phyloP scores from a whole-genome alignment of 305 asterid species.

The Solanum aculeatissimum region DNA sequence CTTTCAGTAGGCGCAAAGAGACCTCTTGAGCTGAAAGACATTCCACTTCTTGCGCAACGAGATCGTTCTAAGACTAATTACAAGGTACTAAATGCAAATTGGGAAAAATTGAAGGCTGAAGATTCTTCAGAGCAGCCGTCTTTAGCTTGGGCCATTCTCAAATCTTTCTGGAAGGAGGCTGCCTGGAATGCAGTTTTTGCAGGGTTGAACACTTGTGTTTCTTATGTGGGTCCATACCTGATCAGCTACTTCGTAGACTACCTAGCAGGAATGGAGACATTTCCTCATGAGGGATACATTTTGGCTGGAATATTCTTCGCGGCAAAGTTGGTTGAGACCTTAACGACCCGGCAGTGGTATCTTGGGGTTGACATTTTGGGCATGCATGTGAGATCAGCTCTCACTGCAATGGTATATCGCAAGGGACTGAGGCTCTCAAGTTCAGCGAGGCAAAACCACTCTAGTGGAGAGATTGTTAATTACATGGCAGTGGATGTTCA shows the following conservation, averaged over 20 bases:
- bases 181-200: conserved; percentile 89
- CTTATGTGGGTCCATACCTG: conserved; percentile 95
- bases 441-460: conserved; percentile 79
- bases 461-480: conserved; percentile 91
- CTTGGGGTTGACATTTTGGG: conserved; percentile 96
- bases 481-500: conserved; percentile 99
- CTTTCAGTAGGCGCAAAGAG: conserved; percentile 87
- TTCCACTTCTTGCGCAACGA: conserved; percentile 73
- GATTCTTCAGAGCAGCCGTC: conserved; percentile 49
- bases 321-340: conserved; percentile 80
- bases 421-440: conserved; percentile 91
- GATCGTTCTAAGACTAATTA: conserved; percentile 91
- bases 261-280: conserved; percentile 66
- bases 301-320: conserved; percentile 80
- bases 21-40: conserved; percentile 86
- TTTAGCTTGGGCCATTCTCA: conserved; percentile 85
- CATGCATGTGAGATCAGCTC: conserved; percentile 97
- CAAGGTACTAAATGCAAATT: conserved; percentile 59
- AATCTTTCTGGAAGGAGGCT: conserved; percentile 92
- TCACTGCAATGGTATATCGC: conserved; percentile 92
- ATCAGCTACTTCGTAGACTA: conserved; percentile 94
- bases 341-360: conserved; percentile 92
- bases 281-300: conserved; percentile 77
- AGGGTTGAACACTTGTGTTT: conserved; percentile 70
- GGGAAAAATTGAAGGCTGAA: conserved; percentile 78